Evolutionary conservation across 2,329 filamentous ascomycete species (phyloP), one percentile per base, ranked within the genome.

Genomic region (Aspergillus tanneri): DNA sequence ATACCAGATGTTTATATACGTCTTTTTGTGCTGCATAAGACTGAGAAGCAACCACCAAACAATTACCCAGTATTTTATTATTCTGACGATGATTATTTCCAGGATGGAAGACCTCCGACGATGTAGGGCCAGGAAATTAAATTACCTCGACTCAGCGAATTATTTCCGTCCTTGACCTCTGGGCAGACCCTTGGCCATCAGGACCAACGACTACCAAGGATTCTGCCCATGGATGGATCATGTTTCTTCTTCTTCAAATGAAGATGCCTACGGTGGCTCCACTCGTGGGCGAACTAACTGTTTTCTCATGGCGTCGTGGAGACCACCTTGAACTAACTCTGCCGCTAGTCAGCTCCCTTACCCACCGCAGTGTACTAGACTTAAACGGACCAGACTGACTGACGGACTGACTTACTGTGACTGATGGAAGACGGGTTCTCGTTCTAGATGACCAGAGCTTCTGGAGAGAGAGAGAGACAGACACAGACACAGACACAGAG

Each of bases 361-460:
- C 30, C 30, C 30, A 34, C 30, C 30, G 14, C 16, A 14, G 12
- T 32, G 12, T 5, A 32, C 41, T 23, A 35, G 28, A 43, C 41
- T n/a, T 43, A 35, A 43, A 36, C 21, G 14, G 35, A 25, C 25
- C 32, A 21, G 28, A 30, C 18, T 11, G 23, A 39, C 24, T 40
- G 35, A 46, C 35, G 19, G 25, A 39, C 43, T 46, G 19, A 34
- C 35, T 23, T 37, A 22, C 27, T 12, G 21, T 18, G 38, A 22
- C 38, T 40, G 22, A 40, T 19, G 16, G 16, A 14, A 37, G 12
- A 14, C 34, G 18, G 35, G 21, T 11, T 14, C 9, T n/a, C 46
- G 50, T 42, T 43, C 30, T 24, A 32, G 42, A 56, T 58, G 56
- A 54, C 52, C 56, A 57, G 56, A 58, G 56, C 56, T 58, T 53